A percentile compares a stretch with the other conserved stretches of the same genome.
phyloP scores from a whole-genome alignment of 805 yeast species.

The Teunomyces gatunensis region DNA sequence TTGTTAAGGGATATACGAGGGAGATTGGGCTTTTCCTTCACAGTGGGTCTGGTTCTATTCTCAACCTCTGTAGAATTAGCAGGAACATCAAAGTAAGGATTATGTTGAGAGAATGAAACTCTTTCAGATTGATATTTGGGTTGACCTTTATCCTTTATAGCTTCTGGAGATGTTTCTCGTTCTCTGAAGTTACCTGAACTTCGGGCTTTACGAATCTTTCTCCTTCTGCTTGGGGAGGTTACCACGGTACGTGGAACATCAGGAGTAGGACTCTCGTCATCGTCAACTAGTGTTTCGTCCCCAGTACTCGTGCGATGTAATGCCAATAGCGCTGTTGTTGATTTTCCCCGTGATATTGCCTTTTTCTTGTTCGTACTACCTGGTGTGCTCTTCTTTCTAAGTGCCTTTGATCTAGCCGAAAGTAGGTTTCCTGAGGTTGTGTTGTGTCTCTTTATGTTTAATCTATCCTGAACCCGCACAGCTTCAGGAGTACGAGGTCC shows the following conservation, averaged over 20 bases:
- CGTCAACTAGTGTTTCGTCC: constrained; percentile 13
- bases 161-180: constrained; percentile 4
- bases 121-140: constrained; percentile 21
- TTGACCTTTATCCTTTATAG: background rate
- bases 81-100: constrained; percentile 25
- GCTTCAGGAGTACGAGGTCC: constrained; percentile 10
- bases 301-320: constrained; percentile 6
- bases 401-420: background rate
- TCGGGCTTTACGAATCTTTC: constrained; percentile 27
- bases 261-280: constrained; percentile 5
- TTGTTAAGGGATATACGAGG: constrained; percentile 29
- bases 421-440: constrained; percentile 5
- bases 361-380: constrained; percentile 10
- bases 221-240: constrained; percentile 1
- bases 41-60: background rate
- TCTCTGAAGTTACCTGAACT: constrained; percentile 33
- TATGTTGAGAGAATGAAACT: constrained; percentile 18
- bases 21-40: constrained; percentile 27
- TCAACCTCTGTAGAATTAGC: background rate
- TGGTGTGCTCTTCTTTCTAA: constrained; percentile 13
- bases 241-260: background rate
- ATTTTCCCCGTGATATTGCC: constrained; percentile 15
- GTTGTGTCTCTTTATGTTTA: constrained; percentile 26
- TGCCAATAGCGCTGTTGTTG: constrained; percentile 18
- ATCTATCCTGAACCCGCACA: constrained; percentile 5